phyloP scores from a whole-genome alignment of 1,139 yeast species.

The Debaryomyces robertsiae region DNA sequence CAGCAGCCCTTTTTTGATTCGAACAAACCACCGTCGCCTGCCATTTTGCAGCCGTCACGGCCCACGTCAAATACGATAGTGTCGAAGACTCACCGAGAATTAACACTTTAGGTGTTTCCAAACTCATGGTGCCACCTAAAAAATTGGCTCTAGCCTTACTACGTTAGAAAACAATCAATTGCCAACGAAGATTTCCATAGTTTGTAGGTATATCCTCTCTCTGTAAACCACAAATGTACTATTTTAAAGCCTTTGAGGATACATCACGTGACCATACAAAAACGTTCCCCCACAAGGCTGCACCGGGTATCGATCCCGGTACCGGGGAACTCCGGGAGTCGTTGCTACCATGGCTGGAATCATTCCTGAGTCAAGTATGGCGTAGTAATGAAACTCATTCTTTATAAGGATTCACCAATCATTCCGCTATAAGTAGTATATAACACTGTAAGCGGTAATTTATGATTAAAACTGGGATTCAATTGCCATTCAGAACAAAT shows the following conservation, averaged over 20 bases:
- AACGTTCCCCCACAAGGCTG: too few relatives aligned
- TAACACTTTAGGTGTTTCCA: conserved; percentile 13
- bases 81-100: conserved; percentile 20
- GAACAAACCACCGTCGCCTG: conserved; percentile 7
- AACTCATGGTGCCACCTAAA: conserved; percentile 7
- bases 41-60: conserved; percentile 14
- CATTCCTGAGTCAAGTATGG: not conserved
- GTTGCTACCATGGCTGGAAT: not conserved
- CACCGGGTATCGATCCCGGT: not conserved
- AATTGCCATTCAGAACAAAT: conserved; percentile 4
- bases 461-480: conserved; percentile 7
- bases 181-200: not conserved
- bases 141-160: not conserved
- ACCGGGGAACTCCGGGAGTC: not conserved
- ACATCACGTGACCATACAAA: not conserved
- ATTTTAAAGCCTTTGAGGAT: not conserved
- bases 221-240: not conserved
- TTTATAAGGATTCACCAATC: too few relatives aligned
- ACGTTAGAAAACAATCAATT: not conserved
- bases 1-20: conserved; percentile 1
- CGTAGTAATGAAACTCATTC: too few relatives aligned
- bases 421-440: not conserved
- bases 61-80: conserved; percentile 16
- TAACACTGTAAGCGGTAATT: conserved; percentile 7
- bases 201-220: not conserved